Percentiles rank a stretch among this genome's conserved stretches.
These are phyloP conservation scores for Penicillium nordicum DNA, from an alignment of 2,329 filamentous ascomycete species.

Conservation along the genomic window DNA sequence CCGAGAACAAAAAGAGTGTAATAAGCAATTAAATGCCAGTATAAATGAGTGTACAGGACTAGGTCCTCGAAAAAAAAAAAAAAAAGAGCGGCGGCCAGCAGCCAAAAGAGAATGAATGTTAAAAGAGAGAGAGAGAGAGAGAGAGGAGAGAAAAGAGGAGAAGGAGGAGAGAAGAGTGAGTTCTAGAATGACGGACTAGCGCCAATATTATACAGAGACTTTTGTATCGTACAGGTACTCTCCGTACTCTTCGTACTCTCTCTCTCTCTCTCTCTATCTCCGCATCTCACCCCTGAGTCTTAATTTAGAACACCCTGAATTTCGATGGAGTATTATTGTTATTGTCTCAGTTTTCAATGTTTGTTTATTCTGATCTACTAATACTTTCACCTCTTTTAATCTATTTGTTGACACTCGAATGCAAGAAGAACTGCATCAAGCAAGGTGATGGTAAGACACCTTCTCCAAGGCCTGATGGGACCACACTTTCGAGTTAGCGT, in stretches of 20 bases:
- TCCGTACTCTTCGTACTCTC: too few species aligned
- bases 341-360: neutral
- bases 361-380: neutral
- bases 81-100: slow-evolving; percentile 29
- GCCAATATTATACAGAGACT: slow-evolving; percentile 8
- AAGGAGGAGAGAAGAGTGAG: slow-evolving; percentile 17
- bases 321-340: neutral
- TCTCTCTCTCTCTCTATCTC: neutral
- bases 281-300: slow-evolving; percentile 15
- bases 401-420: slow-evolving; percentile 2
- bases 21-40: neutral
- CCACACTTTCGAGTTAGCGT: slow-evolving; percentile 16
- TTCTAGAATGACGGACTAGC: slow-evolving; percentile 19
- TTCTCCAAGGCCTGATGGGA: neutral
- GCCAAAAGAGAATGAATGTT: slow-evolving; percentile 21
- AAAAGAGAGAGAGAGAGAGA: slow-evolving; percentile 9
- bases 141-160: slow-evolving; percentile 20
- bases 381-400: neutral
- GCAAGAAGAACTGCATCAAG: slow-evolving; percentile 4
- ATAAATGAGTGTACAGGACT: slow-evolving; percentile 9
- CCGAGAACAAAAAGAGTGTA: neutral
- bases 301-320: slow-evolving; percentile 1
- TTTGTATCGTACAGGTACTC: neutral
- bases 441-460: slow-evolving; percentile 16
- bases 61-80: slow-evolving; percentile 14